Base-by-base conservation (phyloP, 2,329 filamentous ascomycete species). In the Claviceps cyperi region DNA sequence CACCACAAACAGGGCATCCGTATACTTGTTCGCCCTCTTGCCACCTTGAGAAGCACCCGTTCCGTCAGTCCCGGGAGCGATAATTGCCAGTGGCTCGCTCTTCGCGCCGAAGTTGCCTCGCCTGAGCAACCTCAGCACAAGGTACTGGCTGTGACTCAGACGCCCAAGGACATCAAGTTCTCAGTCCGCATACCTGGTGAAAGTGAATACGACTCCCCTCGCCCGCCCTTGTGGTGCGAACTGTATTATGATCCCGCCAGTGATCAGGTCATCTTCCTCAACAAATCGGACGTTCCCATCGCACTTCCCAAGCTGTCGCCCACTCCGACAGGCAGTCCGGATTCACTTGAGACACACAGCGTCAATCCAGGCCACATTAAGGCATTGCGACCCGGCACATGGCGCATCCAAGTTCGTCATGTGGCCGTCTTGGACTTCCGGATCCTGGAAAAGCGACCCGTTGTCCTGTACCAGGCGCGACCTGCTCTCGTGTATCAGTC, bases 101-200 rank as follows among this genome's bases (percentile, higher is more conserved):
- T 80, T 48, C 74, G 73, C 50, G 72, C 76, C 53, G 75, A 78
- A 59, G 69, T 74, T 38, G 69, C 73, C 38, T 70, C 73, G 17
- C 61, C 73, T 40, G 69, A 73, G n/a, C 67, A 73, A 59, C 69
- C 74, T n/a, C 69, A 71, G 53, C 72, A 78, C 60, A 75, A 72
- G 58, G 77, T 80, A 46, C 63, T 80, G 24, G 77, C 77, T 37
- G 76, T 80, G 58, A 78, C 75, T 56, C 77, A 80, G 66, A 80
- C 76, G 5, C 69, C 71, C 53, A 72, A 72, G 57, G 76, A 80
- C 60, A 77, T 78, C 68, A 79, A 77, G 54, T 79, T 79, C 58
- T 74, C 73, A 39, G 74, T 80, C 53, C 68, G 71, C 47, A 76
- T 80, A 51, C 77, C 76, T 4, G 69, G 69, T 15, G 70, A 73